Evolutionary conservation across 2,329 filamentous ascomycete genomes (phyloP).

Genomic region (Penicillium sp.): DNA sequence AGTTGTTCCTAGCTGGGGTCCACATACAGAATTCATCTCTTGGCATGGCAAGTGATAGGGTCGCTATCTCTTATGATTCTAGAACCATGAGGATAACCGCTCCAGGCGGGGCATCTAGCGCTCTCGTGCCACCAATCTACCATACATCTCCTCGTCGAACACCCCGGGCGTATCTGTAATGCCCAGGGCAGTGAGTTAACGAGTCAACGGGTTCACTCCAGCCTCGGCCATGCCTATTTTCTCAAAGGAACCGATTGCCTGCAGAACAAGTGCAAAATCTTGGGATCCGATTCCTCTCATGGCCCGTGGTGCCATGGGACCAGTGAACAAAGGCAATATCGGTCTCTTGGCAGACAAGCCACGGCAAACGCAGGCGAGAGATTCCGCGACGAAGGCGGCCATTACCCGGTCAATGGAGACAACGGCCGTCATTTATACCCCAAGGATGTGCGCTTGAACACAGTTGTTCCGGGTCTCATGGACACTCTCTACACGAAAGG

Average conservation of each 20-base stretch:
- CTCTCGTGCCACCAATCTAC: slow-evolving; percentile 49
- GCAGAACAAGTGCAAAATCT: slow-evolving; percentile 26
- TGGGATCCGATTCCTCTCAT: slow-evolving; percentile 56
- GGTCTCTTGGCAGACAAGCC: slow-evolving; percentile 71
- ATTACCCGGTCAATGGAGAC: slow-evolving; percentile 51
- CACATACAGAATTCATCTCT: no score
- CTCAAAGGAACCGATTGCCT: slow-evolving; percentile 45
- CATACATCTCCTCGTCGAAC: slow-evolving; percentile 47
- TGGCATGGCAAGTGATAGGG: slow-evolving; percentile 32
- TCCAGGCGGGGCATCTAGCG: slow-evolving; percentile 49
- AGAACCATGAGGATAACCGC: slow-evolving; percentile 40
- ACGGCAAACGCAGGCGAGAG: slow-evolving; percentile 56
- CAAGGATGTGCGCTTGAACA: slow-evolving; percentile 47
- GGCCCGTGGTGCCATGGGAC: slow-evolving; percentile 73
- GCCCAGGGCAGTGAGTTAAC: slow-evolving; percentile 33
- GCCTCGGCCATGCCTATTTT: slow-evolving; percentile 49
- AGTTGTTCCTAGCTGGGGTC: no score
- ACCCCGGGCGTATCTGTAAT: no score
- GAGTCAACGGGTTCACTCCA: slow-evolving; percentile 46
- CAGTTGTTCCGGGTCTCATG: slow-evolving; percentile 56
- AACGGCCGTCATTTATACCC: slow-evolving; percentile 46
- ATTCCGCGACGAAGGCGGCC: slow-evolving; percentile 52
- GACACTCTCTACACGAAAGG: slow-evolving; percentile 51
- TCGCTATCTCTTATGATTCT: slow-evolving; percentile 46
- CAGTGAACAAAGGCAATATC: slow-evolving; percentile 64